A percentile compares a stretch with the other conserved stretches of the same genome.
Evolutionary conservation across 2,329 filamentous ascomycete genomes (phyloP).

Genomic region (Nigrospora sphaerica): DNA sequence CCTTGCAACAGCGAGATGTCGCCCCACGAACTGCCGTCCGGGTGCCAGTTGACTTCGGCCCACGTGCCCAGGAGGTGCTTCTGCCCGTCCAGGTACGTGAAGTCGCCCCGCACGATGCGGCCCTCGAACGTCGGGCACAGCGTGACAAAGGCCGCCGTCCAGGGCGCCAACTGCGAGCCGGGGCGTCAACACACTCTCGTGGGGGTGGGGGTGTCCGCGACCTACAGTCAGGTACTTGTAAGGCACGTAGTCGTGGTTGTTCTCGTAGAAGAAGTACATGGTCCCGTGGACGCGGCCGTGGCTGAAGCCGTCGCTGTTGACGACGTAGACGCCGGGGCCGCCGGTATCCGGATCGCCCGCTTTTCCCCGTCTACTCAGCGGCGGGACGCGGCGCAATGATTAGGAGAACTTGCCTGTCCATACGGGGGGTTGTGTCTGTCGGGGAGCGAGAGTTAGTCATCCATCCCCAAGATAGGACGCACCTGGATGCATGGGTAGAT

Average conservation of each 20-base stretch:
- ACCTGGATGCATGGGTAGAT: neutral
- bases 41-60: conserved; percentile 11
- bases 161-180: conserved; percentile 8
- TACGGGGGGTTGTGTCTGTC: too few species aligned
- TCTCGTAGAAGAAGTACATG: conserved; percentile 14
- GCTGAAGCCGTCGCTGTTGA: conserved; percentile 8
- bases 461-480: neutral
- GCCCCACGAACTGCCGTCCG: conserved; percentile 9
- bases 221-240: conserved; percentile 11
- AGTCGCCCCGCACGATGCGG: conserved; percentile 10
- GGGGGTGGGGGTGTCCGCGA: too few species aligned
- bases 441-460: too few species aligned
- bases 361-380: neutral
- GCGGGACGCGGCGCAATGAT: neutral
- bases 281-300: conserved; percentile 9
- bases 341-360: conserved; percentile 9
- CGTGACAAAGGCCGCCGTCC: conserved; percentile 6
- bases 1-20: conserved; percentile 15
- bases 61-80: conserved; percentile 12
- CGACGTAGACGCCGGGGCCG: conserved; percentile 10
- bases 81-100: conserved; percentile 6
- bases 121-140: conserved; percentile 12
- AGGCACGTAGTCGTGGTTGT: conserved; percentile 11
- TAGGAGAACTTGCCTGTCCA: neutral
- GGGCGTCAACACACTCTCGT: neutral